Conservation (phyloP, 2,329 filamentous ascomycete genomes). For the Fusarium goolgardi region DNA sequence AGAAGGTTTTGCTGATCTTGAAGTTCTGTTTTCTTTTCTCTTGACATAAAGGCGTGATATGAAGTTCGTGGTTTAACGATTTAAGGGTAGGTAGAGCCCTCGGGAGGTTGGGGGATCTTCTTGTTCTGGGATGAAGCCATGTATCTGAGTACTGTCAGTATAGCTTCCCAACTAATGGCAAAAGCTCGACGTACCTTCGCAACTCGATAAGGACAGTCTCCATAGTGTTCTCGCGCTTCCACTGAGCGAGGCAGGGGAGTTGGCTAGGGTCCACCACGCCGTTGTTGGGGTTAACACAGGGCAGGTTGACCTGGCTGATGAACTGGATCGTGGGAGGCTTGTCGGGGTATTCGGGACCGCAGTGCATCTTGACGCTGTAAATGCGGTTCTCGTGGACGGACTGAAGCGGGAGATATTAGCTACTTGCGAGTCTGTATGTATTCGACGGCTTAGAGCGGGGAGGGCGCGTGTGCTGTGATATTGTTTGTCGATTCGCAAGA, state of each 20-base stretch:
- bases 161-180: not conserved
- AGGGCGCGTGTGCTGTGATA: not conserved
- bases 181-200: constrained; percentile 67
- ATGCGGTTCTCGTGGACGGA: constrained; percentile 98
- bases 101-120: constrained; percentile 93
- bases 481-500: not conserved
- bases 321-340: constrained; percentile 90
- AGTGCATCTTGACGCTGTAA: constrained; percentile 98
- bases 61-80: not conserved
- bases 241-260: constrained; percentile 85
- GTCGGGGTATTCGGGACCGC: constrained; percentile 89
- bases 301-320: constrained; percentile 94
- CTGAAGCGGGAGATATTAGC: constrained; percentile 57
- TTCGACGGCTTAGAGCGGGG: not conserved
- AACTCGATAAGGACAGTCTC: constrained; percentile 92
- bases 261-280: constrained; percentile 87
- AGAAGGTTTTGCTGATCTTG: constrained; percentile 20
- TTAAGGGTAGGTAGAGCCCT: constrained; percentile 72
- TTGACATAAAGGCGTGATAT: constrained; percentile 23
- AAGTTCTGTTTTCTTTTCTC: constrained; percentile 18
- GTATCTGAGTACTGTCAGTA: constrained; percentile 66
- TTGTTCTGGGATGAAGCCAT: constrained; percentile 94
- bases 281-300: constrained; percentile 84
- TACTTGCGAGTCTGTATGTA: not conserved
- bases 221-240: constrained; percentile 95